Evolutionary conservation across 176 grass and related monocot genomes (phyloP).

Genomic region (Alloteropsis semialata): DNA sequence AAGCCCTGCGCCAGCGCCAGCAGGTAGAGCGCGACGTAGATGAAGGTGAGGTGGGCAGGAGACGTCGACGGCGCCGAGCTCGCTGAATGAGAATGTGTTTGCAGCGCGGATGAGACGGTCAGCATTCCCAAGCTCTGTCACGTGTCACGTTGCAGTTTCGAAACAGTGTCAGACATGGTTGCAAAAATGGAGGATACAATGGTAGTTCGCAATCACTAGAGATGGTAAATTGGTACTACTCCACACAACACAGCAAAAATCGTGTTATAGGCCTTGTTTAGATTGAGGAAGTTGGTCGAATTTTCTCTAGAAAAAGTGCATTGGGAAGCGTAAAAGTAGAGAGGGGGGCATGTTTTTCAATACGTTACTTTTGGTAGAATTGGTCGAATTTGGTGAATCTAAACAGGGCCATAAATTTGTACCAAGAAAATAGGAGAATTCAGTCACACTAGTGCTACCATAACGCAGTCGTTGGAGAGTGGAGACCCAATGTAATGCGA

Average conservation of each 20-base stretch:
- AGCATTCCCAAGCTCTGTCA: slow-evolving; percentile 57
- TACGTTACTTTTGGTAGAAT: no score
- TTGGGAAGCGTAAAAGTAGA: no score
- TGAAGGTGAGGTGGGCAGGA: background rate
- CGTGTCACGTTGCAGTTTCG: slow-evolving; percentile 2
- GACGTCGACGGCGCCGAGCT: background rate
- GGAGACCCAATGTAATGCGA: background rate
- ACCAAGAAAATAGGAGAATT: background rate
- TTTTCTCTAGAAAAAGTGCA: no score
- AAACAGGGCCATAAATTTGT: no score
- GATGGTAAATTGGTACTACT: background rate
- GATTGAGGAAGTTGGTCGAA: no score
- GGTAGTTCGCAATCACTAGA: no score
- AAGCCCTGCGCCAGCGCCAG: slow-evolving; percentile 60
- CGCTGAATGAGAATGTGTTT: background rate
- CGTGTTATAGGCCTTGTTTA: no score
- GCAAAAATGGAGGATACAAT: background rate
- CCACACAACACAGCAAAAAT: background rate
- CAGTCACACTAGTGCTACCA: background rate
- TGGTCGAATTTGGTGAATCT: no score
- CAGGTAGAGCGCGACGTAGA: slow-evolving; percentile 60
- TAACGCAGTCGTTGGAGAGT: background rate
- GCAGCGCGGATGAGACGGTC: slow-evolving; percentile 39
- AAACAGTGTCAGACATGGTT: background rate
- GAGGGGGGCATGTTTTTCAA: no score